phyloP scores from a whole-genome alignment of 2,329 filamentous ascomycete genomes.

The Trichocomaceae sp. region DNA sequence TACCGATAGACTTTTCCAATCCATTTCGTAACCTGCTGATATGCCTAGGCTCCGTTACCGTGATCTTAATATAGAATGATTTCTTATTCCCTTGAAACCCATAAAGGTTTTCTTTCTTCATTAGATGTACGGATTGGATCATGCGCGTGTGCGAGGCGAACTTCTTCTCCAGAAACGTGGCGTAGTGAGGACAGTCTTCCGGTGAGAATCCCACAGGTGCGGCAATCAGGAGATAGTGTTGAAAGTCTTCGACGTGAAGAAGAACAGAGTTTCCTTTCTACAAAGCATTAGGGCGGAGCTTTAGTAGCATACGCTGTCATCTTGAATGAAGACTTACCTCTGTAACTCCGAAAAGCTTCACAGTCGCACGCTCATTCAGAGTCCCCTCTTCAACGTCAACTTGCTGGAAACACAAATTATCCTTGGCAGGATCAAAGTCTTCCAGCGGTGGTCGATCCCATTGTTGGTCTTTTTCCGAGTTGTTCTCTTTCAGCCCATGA shows the following conservation, averaged over 20 bases:
- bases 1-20: conserved; percentile 59
- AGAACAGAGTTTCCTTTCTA: conserved; percentile 77
- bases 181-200: conserved; percentile 71
- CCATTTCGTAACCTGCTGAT: conserved; percentile 68
- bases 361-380: conserved; percentile 66
- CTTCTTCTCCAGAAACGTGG: conserved; percentile 70
- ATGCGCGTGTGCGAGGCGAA: conserved; percentile 65
- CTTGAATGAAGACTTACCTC: conserved; percentile 45
- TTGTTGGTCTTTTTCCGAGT: conserved; percentile 85
- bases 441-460: conserved; percentile 66
- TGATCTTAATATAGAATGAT: conserved; percentile 88
- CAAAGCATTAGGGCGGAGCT: conserved; percentile 2
- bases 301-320: conserved; percentile 13
- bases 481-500: conserved; percentile 73
- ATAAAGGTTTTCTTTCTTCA: conserved; percentile 83
- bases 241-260: conserved; percentile 90
- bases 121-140: conserved; percentile 74
- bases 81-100: conserved; percentile 91
- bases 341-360: conserved; percentile 93
- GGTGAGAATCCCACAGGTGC: conserved; percentile 76
- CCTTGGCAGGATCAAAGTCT: conserved; percentile 56
- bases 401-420: conserved; percentile 82
- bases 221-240: conserved; percentile 90
- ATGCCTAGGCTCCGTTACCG: conserved; percentile 79
- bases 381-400: conserved; percentile 93